Percentiles rank a stretch among this genome's conserved stretches.
phyloP scores from a whole-genome alignment of 805 yeast species.

The Candida taoyuanica region DNA sequence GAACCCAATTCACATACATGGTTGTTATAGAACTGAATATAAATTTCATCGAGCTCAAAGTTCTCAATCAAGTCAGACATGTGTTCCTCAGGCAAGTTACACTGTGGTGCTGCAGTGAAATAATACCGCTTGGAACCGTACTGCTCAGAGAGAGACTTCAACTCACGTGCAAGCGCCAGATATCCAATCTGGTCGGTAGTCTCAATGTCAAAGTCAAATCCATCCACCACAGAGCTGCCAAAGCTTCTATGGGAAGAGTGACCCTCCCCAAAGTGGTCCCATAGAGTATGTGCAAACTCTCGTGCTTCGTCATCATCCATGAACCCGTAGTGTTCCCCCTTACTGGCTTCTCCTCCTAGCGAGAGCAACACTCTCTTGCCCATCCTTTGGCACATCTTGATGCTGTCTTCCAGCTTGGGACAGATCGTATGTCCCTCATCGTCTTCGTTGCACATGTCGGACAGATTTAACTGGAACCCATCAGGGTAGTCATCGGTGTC shows the following conservation, averaged over 20 bases:
- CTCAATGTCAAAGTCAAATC: conserved; percentile 92
- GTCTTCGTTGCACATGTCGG: conserved; percentile 40
- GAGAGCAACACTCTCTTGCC: conserved; percentile 80
- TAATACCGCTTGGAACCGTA: conserved; percentile 47
- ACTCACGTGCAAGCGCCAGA: conserved; percentile 49
- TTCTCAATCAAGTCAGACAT: conserved; percentile 44
- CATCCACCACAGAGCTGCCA: conserved; percentile 75
- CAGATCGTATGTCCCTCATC: conserved; percentile 37
- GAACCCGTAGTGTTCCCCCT: conserved; percentile 58
- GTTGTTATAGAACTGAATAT: conserved; percentile 77
- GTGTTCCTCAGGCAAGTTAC: conserved; percentile 62
- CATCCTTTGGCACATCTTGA: conserved; percentile 65
- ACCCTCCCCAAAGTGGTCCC: conserved; percentile 62
- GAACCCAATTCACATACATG: conserved; percentile 38
- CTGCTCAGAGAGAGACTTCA: conserved; percentile 36
- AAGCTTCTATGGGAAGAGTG: conserved; percentile 47
- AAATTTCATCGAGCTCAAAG: conserved; percentile 59
- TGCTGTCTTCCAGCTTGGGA: conserved; percentile 60
- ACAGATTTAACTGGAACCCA: conserved; percentile 45
- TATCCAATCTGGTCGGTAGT: conserved; percentile 60
- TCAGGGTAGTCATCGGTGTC: conserved; percentile 4
- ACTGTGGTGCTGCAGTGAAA: conserved; percentile 79
- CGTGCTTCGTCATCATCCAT: conserved; percentile 72
- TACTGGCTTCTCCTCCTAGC: conserved; percentile 67
- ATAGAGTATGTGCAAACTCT: conserved; percentile 50